A percentile compares a stretch with the other conserved stretches of the same genome.
Conservation (phyloP, 139 green algal species). For the Pleodorina starrii region DNA sequence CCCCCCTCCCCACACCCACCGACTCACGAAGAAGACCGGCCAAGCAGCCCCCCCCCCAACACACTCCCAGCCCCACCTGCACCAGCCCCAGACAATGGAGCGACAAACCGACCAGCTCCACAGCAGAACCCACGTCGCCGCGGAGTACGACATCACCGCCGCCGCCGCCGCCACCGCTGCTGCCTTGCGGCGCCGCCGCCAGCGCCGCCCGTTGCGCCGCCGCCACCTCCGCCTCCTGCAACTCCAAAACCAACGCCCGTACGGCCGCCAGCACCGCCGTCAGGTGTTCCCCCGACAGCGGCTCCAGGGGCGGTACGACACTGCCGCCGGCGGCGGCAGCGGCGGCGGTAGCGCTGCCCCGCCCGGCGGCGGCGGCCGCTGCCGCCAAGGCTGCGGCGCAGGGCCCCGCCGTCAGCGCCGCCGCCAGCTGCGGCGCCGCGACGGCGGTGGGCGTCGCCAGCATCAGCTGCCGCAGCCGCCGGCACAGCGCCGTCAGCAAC, state of each 20-base stretch:
- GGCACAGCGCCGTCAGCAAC: not conserved
- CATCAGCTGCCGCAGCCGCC: not conserved
- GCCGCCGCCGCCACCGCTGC: not conserved
- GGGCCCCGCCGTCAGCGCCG: not conserved
- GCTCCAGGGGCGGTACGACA: not conserved
- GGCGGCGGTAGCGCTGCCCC: not conserved
- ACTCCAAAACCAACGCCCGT: not conserved
- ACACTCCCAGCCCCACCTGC: not conserved
- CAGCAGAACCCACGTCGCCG: too few relatives aligned
- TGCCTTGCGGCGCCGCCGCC: not conserved
- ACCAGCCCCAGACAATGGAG: slow-evolving; percentile 24
- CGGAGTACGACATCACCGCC: not conserved
- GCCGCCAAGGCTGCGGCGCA: not conserved
- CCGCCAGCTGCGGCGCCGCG: not conserved
- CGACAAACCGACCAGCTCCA: not conserved
- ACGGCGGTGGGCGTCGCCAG: not conserved
- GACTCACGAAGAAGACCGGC: too few relatives aligned
- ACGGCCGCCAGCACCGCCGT: not conserved
- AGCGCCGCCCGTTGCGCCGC: not conserved
- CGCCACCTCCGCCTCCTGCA: not conserved
- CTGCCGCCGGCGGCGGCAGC: not conserved
- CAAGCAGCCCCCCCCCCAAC: too few relatives aligned
- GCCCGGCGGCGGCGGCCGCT: not conserved
- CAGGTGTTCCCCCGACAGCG: not conserved
- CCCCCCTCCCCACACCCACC: too few relatives aligned